Percentiles rank a stretch among this genome's conserved stretches.
Evolutionary conservation across 805 yeast species (phyloP).

Genomic region (Ogataea henricii): DNA sequence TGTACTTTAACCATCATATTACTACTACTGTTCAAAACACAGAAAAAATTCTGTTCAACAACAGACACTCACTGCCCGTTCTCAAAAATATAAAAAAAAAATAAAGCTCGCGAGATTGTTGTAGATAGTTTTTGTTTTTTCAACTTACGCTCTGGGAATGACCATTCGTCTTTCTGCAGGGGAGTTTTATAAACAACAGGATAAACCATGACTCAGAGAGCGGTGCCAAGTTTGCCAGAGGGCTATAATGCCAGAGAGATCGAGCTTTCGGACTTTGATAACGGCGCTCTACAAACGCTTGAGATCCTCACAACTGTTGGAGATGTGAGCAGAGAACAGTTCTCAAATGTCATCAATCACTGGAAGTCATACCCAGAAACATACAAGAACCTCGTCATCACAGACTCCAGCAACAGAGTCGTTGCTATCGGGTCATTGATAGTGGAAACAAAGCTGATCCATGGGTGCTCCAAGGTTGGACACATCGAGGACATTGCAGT

Average conservation of each 20-base stretch:
- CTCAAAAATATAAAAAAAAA: too few relatives aligned
- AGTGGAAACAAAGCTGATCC: conserved; percentile 81
- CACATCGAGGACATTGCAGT: conserved; percentile 96
- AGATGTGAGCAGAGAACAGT: conserved; percentile 52
- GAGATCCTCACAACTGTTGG: conserved; percentile 84
- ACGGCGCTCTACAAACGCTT: conserved; percentile 65
- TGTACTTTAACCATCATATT: background rate
- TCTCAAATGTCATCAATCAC: conserved; percentile 50
- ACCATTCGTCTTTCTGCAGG: too few relatives aligned
- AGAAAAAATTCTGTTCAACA: background rate
- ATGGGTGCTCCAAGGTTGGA: conserved; percentile 81
- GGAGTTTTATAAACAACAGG: too few relatives aligned
- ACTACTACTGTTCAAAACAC: too few relatives aligned
- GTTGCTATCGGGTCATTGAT: conserved; percentile 86
- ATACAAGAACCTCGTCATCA: conserved; percentile 72
- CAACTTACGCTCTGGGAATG: too few relatives aligned
- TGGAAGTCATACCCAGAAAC: conserved; percentile 58
- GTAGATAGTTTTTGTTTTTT: too few relatives aligned
- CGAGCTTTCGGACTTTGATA: conserved; percentile 53
- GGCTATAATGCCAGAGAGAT: conserved; percentile 70
- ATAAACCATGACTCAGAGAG: background rate
- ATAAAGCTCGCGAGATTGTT: too few relatives aligned
- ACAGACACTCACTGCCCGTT: background rate
- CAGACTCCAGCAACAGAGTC: conserved; percentile 49
- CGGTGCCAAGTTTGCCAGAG: conserved; percentile 45